These are phyloP conservation scores for Aureobasidium sp. DNA, from an alignment of 2,329 filamentous ascomycete species.

Conservation along the genomic window DNA sequence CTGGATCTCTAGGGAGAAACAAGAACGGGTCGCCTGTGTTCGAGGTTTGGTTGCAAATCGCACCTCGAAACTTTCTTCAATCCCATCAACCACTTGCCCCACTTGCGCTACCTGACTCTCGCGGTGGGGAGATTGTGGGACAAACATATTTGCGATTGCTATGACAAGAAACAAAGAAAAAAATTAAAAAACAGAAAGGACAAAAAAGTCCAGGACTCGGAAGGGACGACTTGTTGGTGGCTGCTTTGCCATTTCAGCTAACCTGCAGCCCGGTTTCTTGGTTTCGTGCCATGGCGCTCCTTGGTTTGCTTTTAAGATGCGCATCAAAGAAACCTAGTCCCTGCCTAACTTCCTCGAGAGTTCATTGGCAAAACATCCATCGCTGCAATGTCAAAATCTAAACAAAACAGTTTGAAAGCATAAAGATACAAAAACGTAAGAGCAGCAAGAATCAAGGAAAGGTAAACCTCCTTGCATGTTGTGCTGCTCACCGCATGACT, in stretches of 20 bases:
- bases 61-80: background rate
- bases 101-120: slow-evolving; percentile 1
- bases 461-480: background rate
- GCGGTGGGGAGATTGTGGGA: background rate
- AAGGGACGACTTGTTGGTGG: background rate
- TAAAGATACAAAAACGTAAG: background rate
- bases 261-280: background rate
- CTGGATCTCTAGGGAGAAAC: background rate
- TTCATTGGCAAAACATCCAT: background rate
- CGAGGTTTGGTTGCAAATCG: background rate
- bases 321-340: background rate
- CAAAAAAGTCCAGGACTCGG: background rate
- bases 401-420: background rate
- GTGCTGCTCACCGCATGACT: background rate
- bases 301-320: background rate
- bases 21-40: background rate
- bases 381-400: background rate
- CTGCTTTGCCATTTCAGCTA: background rate
- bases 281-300: background rate
- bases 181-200: background rate
- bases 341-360: background rate
- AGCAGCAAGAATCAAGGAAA: background rate
- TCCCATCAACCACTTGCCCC: background rate
- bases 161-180: background rate
- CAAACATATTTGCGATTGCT: background rate